Evolutionary conservation across 306 rosid genomes (phyloP).

Genomic region (Prosopis cineraria): DNA sequence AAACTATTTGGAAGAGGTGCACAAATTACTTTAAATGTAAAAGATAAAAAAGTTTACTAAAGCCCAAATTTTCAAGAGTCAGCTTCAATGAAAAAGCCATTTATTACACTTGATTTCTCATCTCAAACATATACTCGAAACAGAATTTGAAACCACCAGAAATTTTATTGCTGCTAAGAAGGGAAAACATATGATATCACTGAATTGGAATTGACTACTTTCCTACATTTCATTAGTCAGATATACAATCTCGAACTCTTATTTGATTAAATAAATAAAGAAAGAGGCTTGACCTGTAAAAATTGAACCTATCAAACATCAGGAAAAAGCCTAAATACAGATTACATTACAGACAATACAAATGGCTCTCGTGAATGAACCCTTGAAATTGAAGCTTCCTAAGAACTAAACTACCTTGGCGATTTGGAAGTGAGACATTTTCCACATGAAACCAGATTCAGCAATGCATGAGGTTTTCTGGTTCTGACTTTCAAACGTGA

Average conservation of each 20-base stretch:
- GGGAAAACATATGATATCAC: slow-evolving; percentile 39
- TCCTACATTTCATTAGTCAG: slow-evolving; percentile 44
- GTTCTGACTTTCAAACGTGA: slow-evolving; percentile 75
- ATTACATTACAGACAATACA: slow-evolving; percentile 47
- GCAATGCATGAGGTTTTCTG: slow-evolving; percentile 66
- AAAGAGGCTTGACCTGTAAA: slow-evolving; percentile 45
- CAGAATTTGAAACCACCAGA: slow-evolving; percentile 20
- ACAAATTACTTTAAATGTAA: background rate
- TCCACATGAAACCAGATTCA: slow-evolving; percentile 89
- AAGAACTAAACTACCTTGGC: slow-evolving; percentile 61
- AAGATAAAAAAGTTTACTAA: background rate
- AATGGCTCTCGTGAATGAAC: slow-evolving; percentile 46
- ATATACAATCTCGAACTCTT: slow-evolving; percentile 49
- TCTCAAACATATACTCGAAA: background rate
- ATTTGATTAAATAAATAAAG: slow-evolving; percentile 47
- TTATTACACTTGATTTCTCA: background rate
- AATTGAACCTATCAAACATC: slow-evolving; percentile 46
- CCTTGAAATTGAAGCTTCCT: slow-evolving; percentile 45
- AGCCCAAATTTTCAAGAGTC: background rate
- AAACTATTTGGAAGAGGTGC: too few species aligned
- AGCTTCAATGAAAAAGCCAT: background rate
- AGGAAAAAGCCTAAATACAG: slow-evolving; percentile 57
- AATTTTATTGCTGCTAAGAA: slow-evolving; percentile 25
- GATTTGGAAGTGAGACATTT: slow-evolving; percentile 75
- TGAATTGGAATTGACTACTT: slow-evolving; percentile 33